Evolutionary conservation across 768 basidiomycete genomes (phyloP).

Genomic region (Postia placenta): DNA sequence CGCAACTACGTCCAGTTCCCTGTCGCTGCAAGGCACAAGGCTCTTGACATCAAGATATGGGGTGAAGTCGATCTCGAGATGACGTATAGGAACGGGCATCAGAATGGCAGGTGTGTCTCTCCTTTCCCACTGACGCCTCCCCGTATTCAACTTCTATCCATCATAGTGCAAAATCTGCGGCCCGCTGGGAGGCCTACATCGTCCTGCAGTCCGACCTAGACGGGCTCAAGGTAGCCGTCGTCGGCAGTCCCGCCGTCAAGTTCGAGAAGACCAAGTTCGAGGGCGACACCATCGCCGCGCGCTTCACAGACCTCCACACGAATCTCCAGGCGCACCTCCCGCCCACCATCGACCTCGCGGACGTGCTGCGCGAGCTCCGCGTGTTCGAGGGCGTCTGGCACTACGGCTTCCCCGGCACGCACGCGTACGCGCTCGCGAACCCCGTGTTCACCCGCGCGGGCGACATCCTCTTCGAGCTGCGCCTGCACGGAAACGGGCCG

Average conservation of each 20-base stretch:
- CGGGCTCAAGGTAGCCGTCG: constrained; percentile 18
- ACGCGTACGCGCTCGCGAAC: constrained; percentile 22
- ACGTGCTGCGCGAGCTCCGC: constrained; percentile 18
- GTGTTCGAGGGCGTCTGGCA: constrained; percentile 25
- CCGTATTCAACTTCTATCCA: neutral
- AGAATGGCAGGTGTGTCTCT: constrained; percentile 14
- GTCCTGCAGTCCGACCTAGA: constrained; percentile 12
- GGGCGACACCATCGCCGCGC: constrained; percentile 7
- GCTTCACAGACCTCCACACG: constrained; percentile 14
- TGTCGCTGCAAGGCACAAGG: constrained; percentile 15
- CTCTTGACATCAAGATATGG: constrained; percentile 20
- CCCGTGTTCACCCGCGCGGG: constrained; percentile 25
- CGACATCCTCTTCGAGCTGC: constrained; percentile 26
- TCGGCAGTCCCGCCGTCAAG: constrained; percentile 10
- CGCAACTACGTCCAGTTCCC: constrained; percentile 24
- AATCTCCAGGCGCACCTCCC: constrained; percentile 19
- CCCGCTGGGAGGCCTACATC: constrained; percentile 19
- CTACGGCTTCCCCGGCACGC: constrained; percentile 17
- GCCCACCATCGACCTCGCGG: constrained; percentile 16
- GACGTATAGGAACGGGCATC: constrained; percentile 9
- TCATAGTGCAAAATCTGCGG: constrained; percentile 18
- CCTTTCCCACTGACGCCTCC: neutral
- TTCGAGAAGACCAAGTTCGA: constrained; percentile 10
- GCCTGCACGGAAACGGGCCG: constrained; percentile 6
- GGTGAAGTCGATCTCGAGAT: constrained; percentile 21